phyloP scores from a whole-genome alignment of 2,329 filamentous ascomycete species.

The Fusarium nisikadoi region DNA sequence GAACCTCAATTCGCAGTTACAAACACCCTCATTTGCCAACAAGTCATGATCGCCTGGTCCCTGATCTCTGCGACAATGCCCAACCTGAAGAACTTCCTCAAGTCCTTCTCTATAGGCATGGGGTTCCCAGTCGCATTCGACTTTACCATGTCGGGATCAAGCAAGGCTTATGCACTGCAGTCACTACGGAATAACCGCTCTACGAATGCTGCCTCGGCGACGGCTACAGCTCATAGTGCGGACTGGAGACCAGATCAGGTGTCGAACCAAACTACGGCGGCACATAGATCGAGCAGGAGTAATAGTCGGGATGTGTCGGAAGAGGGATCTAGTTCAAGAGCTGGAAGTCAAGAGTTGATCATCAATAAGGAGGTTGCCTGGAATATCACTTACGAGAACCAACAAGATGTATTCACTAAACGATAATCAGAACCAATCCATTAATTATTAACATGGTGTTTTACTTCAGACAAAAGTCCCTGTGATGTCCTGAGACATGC shows the following conservation, averaged over 20 bases:
- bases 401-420: not conserved
- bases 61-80: conserved; percentile 35
- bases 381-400: conserved; percentile 26
- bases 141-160: conserved; percentile 1
- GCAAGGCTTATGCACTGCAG: conserved; percentile 27
- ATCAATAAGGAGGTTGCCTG: conserved; percentile 36
- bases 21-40: conserved; percentile 26
- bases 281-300: not conserved
- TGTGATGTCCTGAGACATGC: not conserved
- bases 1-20: conserved; percentile 36
- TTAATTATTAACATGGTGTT: not conserved
- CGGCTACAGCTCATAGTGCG: conserved; percentile 4
- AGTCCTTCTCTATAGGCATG: conserved; percentile 38
- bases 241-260: conserved; percentile 32
- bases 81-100: conserved; percentile 37
- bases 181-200: conserved; percentile 23
- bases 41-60: conserved; percentile 35
- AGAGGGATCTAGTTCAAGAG: conserved; percentile 19
- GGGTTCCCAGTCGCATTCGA: conserved; percentile 32
- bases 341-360: conserved; percentile 38
- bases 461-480: not conserved
- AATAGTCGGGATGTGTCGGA: conserved; percentile 22
- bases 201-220: conserved; percentile 1
- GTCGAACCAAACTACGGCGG: not conserved
- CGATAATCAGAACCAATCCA: not conserved